These are phyloP conservation scores for Irpex rosettiformis DNA, from an alignment of 1,284 basidiomycete species.

Conservation along the genomic window DNA sequence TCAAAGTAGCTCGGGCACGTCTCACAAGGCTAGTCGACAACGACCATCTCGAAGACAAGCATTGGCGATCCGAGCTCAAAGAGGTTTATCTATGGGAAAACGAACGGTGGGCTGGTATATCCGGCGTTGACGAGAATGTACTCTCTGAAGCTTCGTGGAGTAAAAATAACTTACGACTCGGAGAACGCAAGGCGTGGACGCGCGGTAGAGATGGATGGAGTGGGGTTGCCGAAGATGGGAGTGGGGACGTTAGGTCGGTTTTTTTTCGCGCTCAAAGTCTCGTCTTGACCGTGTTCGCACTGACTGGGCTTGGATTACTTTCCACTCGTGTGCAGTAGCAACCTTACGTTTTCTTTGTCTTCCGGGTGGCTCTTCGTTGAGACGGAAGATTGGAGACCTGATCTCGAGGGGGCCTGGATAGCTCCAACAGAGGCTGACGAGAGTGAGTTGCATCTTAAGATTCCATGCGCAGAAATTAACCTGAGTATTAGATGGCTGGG, in stretches of 20 bases:
- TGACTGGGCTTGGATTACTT: conserved; percentile 18
- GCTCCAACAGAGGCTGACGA: conserved; percentile 41
- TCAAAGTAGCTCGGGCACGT: conserved; percentile 21
- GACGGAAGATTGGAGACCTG: conserved; percentile 72
- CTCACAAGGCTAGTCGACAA: conserved; percentile 53
- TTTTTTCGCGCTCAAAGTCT: not conserved
- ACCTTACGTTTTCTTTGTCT: conserved; percentile 69
- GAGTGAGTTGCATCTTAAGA: conserved; percentile 29
- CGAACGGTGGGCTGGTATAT: conserved; percentile 46
- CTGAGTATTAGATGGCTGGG: conserved; percentile 58
- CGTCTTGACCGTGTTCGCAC: conserved; percentile 13
- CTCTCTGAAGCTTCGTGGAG: conserved; percentile 43
- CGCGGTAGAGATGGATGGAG: conserved; percentile 72
- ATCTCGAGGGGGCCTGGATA: conserved; percentile 56
- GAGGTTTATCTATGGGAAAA: conserved; percentile 79
- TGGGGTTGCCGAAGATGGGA: conserved; percentile 40
- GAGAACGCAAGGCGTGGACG: conserved; percentile 66
- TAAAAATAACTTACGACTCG: conserved; percentile 49
- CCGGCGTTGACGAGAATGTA: conserved; percentile 22
- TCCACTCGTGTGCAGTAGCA: conserved; percentile 47
- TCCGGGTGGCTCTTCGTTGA: conserved; percentile 69
- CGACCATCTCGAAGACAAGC: conserved; percentile 57
- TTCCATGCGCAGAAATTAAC: not conserved
- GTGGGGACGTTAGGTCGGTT: conserved; percentile 62
- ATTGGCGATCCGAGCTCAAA: conserved; percentile 58